Evolutionary conservation across 148 eudicot genomes (phyloP), one percentile per base, ranked within the genome.

Genomic region (Fagopyrum tataricum): DNA sequence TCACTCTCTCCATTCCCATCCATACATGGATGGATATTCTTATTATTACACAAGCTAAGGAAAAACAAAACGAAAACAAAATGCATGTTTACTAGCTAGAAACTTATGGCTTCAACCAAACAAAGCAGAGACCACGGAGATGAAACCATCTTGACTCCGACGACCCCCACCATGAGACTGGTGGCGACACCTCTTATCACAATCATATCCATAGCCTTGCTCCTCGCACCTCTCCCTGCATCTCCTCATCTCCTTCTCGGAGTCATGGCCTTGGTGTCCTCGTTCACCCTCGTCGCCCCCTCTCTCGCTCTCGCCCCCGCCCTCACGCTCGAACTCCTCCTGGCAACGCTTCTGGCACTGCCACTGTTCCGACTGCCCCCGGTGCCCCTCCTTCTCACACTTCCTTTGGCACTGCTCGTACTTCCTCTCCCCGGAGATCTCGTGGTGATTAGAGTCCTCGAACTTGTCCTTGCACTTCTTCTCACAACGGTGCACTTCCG

Each of bases 331-430:
- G 7, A 42, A 70, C 21, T 72, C 62, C 75, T 72, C 75, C 61
- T 52, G 66, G 46, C 75, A 72, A 7, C 64, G 23, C 62, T 31
- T 52, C 52, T 58, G 67, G 69, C 76, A 56, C 21, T 73, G 69
- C 76, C 56, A 58, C 52, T 73, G 76, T 40, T 73, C 52, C 0
- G 40, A 49, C 4, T 70, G 51, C 14, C 72, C 51, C 10, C 52
- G 48, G 14, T 31, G 37, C 1, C 72, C 72, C 41, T 70, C 52
- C 17, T 13, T 70, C 72, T 70, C 72, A n/a, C 72, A 70, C 52
- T 11, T n/a, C 72, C 72, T 43, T 51, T 70, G 72, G 52, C 72
- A 70, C 31, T 46, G 26, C 72, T 70, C 51, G 39, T 42, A 70
- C 72, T 18, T 43, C 52, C 42, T 18, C 72, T 69, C 72, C 43